Base-by-base conservation (phyloP, 257 asterid species). In the Knoxia roxburghii region DNA sequence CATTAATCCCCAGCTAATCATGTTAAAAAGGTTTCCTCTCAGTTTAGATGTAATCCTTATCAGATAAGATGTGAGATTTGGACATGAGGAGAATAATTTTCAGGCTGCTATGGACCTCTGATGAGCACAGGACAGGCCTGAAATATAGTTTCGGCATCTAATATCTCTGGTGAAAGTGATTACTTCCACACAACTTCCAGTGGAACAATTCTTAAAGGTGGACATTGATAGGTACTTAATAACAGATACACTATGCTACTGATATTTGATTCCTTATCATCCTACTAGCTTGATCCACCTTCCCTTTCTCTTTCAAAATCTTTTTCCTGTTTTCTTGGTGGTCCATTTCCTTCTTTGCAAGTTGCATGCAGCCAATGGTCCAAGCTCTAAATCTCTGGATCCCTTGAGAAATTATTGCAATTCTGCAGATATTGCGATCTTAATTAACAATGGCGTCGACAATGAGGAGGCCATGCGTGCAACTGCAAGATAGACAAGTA, bases 201-300 rank as follows among this genome's bases (percentile, higher is more conserved):
- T 15, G 43, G 40, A 68, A 40, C 55, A 68, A 27, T 56, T 57
- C 26, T 43, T 45, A 46, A 57, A 29, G 56, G 56, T n/a, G n/a
- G n/a, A 37, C 4, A 37, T 4, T 57, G 45, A 55, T 4, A 46
- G 20, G 2, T 30, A 29, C 6, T 41, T 10, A 35, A 12, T 2
- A 3, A 37, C 6, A 46, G 59, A 69, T 48, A 69, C 67, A 49
- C 41, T 33, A 9, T 13, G 67, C 8, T 69, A 60, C 67, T 32
- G 73, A 69, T 59, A 59, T 48, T 30, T 59, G 73, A 69, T 69
- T 48, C 73, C 60, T 69, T 58, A 59, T 69, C 61, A 69, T 69
- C 67, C 57, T 56, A 46, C 45, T 37, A 9, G 9, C 9, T 37
- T 3, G 4, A 70, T 60, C 49, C 50, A 24, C 61, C 55, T 50